These are phyloP conservation scores for Fomitopsis pulvina DNA, from an alignment of 768 basidiomycete species.

Conservation along the genomic window DNA sequence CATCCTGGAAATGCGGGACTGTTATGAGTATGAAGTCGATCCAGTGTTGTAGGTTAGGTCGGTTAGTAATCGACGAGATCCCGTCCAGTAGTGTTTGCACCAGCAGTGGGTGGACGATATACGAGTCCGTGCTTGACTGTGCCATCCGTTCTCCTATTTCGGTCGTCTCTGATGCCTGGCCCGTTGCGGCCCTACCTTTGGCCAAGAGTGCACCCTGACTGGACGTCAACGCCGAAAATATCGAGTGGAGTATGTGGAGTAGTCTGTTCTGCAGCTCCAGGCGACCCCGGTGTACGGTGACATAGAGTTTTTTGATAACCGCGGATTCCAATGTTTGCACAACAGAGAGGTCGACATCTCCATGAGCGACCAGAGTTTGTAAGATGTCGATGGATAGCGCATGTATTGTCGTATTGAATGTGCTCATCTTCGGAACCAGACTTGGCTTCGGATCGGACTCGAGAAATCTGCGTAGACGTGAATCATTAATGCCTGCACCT, in stretches of 20 bases:
- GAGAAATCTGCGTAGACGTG: conserved; percentile 45
- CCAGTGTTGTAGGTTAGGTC: conserved; percentile 89
- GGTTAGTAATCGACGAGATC: conserved; percentile 60
- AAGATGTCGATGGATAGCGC: conserved; percentile 74
- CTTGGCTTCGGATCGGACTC: conserved; percentile 66
- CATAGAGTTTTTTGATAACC: conserved; percentile 70
- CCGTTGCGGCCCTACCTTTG: background rate
- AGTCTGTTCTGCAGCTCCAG: conserved; percentile 91
- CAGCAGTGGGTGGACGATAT: conserved; percentile 64
- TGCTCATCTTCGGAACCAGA: conserved; percentile 44
- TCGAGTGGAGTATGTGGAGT: conserved; percentile 82
- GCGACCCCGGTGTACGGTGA: conserved; percentile 58
- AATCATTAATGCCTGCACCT: background rate
- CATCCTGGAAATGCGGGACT: conserved; percentile 75
- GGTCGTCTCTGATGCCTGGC: background rate
- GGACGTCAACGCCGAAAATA: conserved; percentile 60
- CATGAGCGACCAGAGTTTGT: conserved; percentile 74
- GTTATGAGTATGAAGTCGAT: conserved; percentile 93
- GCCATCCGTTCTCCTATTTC: background rate
- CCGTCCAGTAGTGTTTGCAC: conserved; percentile 79
- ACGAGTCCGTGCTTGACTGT: conserved; percentile 27
- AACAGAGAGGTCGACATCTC: conserved; percentile 59
- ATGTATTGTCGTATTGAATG: conserved; percentile 61
- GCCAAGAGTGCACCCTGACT: conserved; percentile 21
- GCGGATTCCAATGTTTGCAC: conserved; percentile 64